Evolutionary conservation across 805 yeast genomes (phyloP).

Genomic region (Jamesozyma lodderae): DNA sequence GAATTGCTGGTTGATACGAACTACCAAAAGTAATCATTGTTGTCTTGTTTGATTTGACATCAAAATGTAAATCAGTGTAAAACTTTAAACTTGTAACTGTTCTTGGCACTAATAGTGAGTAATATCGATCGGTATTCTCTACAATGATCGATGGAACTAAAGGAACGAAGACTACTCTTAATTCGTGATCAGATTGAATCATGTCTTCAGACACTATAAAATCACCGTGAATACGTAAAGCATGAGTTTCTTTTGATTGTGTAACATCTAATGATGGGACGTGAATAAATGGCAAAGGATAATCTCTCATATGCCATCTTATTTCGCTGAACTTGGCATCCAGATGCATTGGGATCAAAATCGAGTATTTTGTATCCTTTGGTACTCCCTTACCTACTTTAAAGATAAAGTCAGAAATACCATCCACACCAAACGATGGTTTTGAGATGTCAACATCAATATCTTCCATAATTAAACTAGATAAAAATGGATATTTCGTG

Average conservation of each 20-base stretch:
- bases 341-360: slow-evolving; percentile 55
- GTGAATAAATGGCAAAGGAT: slow-evolving; percentile 73
- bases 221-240: slow-evolving; percentile 47
- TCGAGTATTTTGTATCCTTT: slow-evolving; percentile 52
- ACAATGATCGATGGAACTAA: slow-evolving; percentile 40
- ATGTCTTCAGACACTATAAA: slow-evolving; percentile 61
- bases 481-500: slow-evolving; percentile 42
- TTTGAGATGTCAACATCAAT: slow-evolving; percentile 39
- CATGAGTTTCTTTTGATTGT: slow-evolving; percentile 22
- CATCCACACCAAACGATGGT: slow-evolving; percentile 43
- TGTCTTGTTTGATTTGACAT: slow-evolving; percentile 45
- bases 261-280: slow-evolving; percentile 46
- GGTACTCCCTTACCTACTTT: slow-evolving; percentile 82
- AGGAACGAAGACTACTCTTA: slow-evolving; percentile 56
- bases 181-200: slow-evolving; percentile 39
- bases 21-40: slow-evolving; percentile 77
- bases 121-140: slow-evolving; percentile 35
- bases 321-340: slow-evolving; percentile 51
- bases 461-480: slow-evolving; percentile 42
- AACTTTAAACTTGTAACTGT: slow-evolving; percentile 70
- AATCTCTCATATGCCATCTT: slow-evolving; percentile 69
- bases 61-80: slow-evolving; percentile 50
- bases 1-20: slow-evolving; percentile 75
- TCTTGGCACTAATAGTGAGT: slow-evolving; percentile 57
- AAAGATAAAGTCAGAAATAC: slow-evolving; percentile 53